Conservation (phyloP, 2,329 filamentous ascomycete species). For the Chaetomium sp. region DNA sequence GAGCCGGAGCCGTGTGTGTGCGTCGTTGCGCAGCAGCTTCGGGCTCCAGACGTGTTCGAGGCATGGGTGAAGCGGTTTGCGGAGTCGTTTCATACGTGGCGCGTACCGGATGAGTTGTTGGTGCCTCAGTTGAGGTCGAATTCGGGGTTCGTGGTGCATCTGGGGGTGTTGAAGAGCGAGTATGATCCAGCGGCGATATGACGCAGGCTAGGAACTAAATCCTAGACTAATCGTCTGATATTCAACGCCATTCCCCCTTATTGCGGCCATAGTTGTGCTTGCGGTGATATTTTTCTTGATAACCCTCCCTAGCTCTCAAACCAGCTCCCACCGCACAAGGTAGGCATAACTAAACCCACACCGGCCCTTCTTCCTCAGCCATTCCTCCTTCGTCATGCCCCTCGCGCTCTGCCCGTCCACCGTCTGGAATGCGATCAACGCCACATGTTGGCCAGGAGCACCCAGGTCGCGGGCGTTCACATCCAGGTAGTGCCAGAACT, state of each 20-base stretch:
- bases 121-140: conserved; percentile 52
- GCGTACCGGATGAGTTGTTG: conserved; percentile 59
- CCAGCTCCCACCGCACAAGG: conserved; percentile 45
- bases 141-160: conserved; percentile 75
- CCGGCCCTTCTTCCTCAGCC: conserved; percentile 36
- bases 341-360: conserved; percentile 41
- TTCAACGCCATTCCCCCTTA: neutral
- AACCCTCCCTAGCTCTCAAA: conserved; percentile 19
- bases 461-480: conserved; percentile 61
- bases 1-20: conserved; percentile 54
- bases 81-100: conserved; percentile 65
- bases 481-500: conserved; percentile 73
- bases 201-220: neutral
- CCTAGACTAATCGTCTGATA: neutral
- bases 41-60: conserved; percentile 79
- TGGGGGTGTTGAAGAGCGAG: conserved; percentile 54
- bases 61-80: conserved; percentile 68
- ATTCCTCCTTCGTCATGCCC: conserved; percentile 44
- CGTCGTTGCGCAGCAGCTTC: conserved; percentile 81
- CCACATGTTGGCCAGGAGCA: conserved; percentile 59
- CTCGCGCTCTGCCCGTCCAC: conserved; percentile 41
- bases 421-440: conserved; percentile 52
- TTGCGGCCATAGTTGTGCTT: neutral
- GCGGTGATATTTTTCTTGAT: no score
- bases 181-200: conserved; percentile 2